Conservation (phyloP, 139 green algal species). For the Chlorella sp. region DNA sequence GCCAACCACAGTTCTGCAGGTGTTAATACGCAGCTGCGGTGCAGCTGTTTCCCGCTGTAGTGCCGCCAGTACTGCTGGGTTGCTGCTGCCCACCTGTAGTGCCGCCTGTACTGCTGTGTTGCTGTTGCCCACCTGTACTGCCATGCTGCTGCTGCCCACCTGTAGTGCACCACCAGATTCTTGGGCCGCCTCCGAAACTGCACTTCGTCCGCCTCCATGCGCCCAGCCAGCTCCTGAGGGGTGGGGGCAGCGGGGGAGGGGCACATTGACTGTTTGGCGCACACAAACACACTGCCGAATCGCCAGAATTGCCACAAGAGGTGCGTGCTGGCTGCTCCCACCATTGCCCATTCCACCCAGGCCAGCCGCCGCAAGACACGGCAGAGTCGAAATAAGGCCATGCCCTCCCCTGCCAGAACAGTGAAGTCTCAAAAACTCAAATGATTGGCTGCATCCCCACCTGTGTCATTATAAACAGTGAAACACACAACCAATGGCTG, state of each 20-base stretch:
- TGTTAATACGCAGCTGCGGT: no score
- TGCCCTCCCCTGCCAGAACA: no score
- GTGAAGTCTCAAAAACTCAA: no score
- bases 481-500: no score
- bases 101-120: no score
- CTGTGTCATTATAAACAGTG: no score
- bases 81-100: no score
- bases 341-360: neutral
- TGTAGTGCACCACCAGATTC: constrained; percentile 66
- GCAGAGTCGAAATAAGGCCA: neutral
- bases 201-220: constrained; percentile 64
- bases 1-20: no score
- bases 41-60: neutral
- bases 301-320: neutral
- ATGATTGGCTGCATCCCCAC: no score
- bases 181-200: constrained; percentile 55
- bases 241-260: neutral
- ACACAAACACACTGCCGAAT: neutral
- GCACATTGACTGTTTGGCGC: neutral
- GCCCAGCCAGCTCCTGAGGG: constrained; percentile 68
- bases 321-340: no score
- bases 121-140: constrained; percentile 41
- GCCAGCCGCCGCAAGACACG: neutral
- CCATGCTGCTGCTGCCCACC: neutral
- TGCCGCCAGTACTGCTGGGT: no score